A percentile compares a stretch with the other conserved stretches of the same genome.
Evolutionary conservation across 768 basidiomycete genomes (phyloP).

Genomic region (Stropharia rugosoannulata): DNA sequence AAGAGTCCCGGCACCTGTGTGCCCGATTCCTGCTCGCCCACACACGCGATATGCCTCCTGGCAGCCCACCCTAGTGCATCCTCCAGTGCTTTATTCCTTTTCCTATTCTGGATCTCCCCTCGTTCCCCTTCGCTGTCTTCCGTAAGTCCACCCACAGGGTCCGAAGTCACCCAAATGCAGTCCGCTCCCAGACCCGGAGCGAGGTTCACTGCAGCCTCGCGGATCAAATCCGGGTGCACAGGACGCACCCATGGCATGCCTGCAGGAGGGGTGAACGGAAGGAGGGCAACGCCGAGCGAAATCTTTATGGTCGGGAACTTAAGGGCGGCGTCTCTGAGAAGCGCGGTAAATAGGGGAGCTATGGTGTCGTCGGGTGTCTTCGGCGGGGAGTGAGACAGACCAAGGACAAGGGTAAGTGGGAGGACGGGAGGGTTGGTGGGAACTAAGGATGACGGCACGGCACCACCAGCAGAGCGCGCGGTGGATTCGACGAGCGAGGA

Average conservation of each 20-base stretch:
- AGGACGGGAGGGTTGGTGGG: conserved; percentile 18
- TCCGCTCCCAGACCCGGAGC: conserved; percentile 32
- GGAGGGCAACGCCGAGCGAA: conserved; percentile 48
- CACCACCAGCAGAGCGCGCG: not conserved
- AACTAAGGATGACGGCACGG: not conserved
- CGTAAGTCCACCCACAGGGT: too few relatives aligned
- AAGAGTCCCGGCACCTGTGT: conserved; percentile 43
- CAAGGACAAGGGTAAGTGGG: conserved; percentile 71
- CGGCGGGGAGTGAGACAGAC: conserved; percentile 83
- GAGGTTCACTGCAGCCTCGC: conserved; percentile 40
- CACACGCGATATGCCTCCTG: conserved; percentile 30
- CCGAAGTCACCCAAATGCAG: conserved; percentile 39
- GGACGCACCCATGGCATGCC: conserved; percentile 95
- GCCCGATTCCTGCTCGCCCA: conserved; percentile 19
- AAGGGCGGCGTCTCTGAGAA: conserved; percentile 18
- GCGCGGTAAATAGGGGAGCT: conserved; percentile 55
- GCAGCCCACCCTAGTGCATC: conserved; percentile 49
- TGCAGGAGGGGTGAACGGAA: conserved; percentile 72
- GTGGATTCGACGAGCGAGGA: conserved; percentile 27
- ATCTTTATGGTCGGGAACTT: conserved; percentile 23
- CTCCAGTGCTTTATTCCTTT: conserved; percentile 15
- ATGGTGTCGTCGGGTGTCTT: conserved; percentile 78
- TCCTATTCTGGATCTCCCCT: too few relatives aligned
- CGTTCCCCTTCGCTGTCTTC: too few relatives aligned
- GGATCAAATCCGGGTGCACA: conserved; percentile 52